Evolutionary conservation across 1,139 yeast genomes (phyloP).

Genomic region (Candida sp.): DNA sequence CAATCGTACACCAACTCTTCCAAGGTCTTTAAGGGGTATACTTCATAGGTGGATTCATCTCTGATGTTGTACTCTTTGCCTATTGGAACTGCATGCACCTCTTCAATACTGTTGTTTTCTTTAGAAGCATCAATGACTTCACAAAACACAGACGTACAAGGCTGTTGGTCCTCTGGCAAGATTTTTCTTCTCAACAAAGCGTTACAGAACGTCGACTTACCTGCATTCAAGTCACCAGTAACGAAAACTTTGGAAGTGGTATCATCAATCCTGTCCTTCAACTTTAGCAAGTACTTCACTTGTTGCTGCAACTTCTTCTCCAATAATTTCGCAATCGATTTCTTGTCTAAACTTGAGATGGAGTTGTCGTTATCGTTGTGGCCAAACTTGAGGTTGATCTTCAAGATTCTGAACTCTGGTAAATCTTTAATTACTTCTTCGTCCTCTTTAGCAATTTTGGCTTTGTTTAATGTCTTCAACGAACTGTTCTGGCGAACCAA

Average conservation of each 20-base stretch:
- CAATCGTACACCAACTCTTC: constrained; percentile 75
- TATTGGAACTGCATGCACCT: constrained; percentile 90
- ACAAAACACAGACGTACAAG: constrained; percentile 96
- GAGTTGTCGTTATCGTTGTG: constrained; percentile 47
- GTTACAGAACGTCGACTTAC: constrained; percentile 96
- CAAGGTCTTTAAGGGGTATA: constrained; percentile 56
- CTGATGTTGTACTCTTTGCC: constrained; percentile 53
- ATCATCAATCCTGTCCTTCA: constrained; percentile 87
- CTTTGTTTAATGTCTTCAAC: constrained; percentile 33
- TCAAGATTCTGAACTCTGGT: constrained; percentile 61
- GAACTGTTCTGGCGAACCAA: constrained; percentile 49
- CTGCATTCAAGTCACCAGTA: constrained; percentile 97
- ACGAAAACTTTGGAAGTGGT: constrained; percentile 93
- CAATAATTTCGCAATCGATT: constrained; percentile 65
- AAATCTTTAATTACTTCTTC: constrained; percentile 22
- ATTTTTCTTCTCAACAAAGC: constrained; percentile 79
- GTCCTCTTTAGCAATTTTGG: constrained; percentile 22
- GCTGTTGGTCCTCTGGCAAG: constrained; percentile 97
- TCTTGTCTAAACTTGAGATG: constrained; percentile 60
- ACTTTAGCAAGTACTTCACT: constrained; percentile 68
- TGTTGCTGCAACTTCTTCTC: constrained; percentile 68
- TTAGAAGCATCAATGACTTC: constrained; percentile 84
- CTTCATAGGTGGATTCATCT: constrained; percentile 70
- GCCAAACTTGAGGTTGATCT: constrained; percentile 66
- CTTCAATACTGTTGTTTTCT: constrained; percentile 77